Percentiles rank a stretch among this genome's conserved stretches.
Conservation (phyloP, 495 filamentous ascomycete genomes). For the Astrothelium macrocarpum region DNA sequence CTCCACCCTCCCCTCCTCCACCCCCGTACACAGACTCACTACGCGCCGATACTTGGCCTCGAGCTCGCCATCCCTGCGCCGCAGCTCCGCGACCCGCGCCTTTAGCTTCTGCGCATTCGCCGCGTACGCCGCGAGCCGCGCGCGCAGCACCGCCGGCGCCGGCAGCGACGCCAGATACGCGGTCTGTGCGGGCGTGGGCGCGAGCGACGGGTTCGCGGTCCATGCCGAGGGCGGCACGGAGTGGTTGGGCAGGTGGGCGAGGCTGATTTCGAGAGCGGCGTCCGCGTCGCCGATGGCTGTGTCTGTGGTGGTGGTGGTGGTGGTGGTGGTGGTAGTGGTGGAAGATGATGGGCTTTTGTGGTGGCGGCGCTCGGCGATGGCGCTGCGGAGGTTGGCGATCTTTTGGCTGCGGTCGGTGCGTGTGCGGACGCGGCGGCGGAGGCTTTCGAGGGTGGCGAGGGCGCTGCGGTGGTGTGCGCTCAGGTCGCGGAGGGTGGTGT, state of each 20-base stretch:
- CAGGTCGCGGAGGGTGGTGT: conserved; percentile 64
- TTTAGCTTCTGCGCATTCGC: conserved; percentile 38
- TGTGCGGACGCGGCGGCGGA: conserved; percentile 51
- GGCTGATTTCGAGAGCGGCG: conserved; percentile 34
- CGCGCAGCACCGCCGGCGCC: conserved; percentile 24
- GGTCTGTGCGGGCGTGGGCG: not conserved
- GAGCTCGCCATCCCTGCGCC: conserved; percentile 52
- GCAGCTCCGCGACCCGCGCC: conserved; percentile 40
- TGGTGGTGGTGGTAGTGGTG: conserved; percentile 9
- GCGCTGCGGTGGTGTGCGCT: conserved; percentile 70
- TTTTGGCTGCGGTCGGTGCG: conserved; percentile 51
- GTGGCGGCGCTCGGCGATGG: conserved; percentile 40
- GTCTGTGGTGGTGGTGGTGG: conserved; percentile 29
- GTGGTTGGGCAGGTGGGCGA: conserved; percentile 13
- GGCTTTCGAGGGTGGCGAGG: conserved; percentile 54
- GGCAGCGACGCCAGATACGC: conserved; percentile 27
- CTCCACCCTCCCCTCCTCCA: conserved; percentile 56
- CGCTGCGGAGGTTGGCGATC: conserved; percentile 49
- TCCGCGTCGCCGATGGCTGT: conserved; percentile 43
- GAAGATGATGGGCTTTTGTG: not conserved
- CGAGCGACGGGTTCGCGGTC: not conserved
- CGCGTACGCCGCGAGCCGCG: conserved; percentile 39
- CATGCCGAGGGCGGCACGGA: not conserved
- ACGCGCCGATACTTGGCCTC: conserved; percentile 62
- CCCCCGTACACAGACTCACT: conserved; percentile 57